A percentile compares a stretch with the other conserved stretches of the same genome.
phyloP scores from a whole-genome alignment of 352 stramenopile species.

The Phytophthora podocarpi region DNA sequence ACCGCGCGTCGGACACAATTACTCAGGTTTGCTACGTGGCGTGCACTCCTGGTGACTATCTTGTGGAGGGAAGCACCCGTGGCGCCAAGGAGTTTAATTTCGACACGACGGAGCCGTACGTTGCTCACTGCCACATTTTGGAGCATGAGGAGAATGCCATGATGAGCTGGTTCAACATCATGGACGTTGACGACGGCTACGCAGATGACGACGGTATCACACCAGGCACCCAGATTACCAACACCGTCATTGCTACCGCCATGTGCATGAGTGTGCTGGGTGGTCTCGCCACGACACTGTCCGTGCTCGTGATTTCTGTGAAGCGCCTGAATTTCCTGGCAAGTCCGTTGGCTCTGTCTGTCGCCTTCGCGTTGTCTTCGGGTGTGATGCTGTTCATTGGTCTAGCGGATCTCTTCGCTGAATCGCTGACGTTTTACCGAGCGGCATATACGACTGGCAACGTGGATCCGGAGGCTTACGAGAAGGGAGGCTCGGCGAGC shows the following conservation, averaged over 20 bases:
- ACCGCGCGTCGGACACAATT: constrained; percentile 37
- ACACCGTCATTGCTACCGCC: constrained; percentile 51
- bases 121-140: constrained; percentile 80
- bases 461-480: constrained; percentile 64
- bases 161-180: constrained; percentile 80
- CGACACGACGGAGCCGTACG: constrained; percentile 72
- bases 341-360: constrained; percentile 45
- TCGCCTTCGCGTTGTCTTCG: constrained; percentile 68
- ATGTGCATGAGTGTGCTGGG: constrained; percentile 79
- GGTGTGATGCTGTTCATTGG: constrained; percentile 78
- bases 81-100: constrained; percentile 67
- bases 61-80: constrained; percentile 56
- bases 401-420: constrained; percentile 57
- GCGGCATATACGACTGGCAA: constrained; percentile 52
- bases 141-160: constrained; percentile 84
- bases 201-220: constrained; percentile 47
- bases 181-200: constrained; percentile 47
- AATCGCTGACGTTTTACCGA: constrained; percentile 58
- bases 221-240: constrained; percentile 42
- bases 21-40: constrained; percentile 83
- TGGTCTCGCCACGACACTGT: constrained; percentile 64
- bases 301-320: constrained; percentile 63
- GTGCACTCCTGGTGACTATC: constrained; percentile 72
- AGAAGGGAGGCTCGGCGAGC: constrained; percentile 54
- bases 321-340: constrained; percentile 60